Evolutionary conservation across 352 stramenopile genomes (phyloP), one percentile per base, ranked within the genome.

Genomic region (Phytophthora tubulina): DNA sequence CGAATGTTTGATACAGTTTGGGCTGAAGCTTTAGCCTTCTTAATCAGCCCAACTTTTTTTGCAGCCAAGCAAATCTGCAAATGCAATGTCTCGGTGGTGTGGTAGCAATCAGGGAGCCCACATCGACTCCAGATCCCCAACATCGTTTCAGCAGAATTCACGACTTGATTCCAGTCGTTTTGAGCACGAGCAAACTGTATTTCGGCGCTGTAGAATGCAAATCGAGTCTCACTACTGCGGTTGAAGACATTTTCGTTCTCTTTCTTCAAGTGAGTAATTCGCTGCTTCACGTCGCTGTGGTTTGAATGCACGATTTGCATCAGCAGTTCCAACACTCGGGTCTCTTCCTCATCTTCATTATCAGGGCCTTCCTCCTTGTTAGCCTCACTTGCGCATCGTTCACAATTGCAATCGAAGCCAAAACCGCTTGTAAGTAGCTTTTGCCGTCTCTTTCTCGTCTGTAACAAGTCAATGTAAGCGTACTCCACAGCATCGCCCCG

Each of bases 391-490:
- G 53, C 68, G 31, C 86, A 93, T 27, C 84, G 81, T 27, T 45
- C 33, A 32, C 84, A 93, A 11, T 55, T 10, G 33, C 86, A 93
- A 1, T 64, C 50, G 46, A 93, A 92, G 11, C 76, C 82, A 54
- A 93, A 93, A 4, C 72, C 81, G 30, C 72, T 62, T 1, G 21
- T 36, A 13, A 92, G 72, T 13, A 78, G 45, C 17, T 71, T 42
- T 54, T 81, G 82, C 11, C 84, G 82, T 48, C 73, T 60, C 8
- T 65, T 44, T 52, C 51, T 72, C 3, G 73, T 55, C n/a, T 86
- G 78, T 13, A 78, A 62, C 11, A 91, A 56, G 30, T 92, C 84
- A 45, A 93, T 65, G 63, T 91, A 91, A 17, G 86, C 76, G 50
- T 78, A 89, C 55, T 89, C 80, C 45, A 92, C 69, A 7, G 78